Base-by-base conservation (phyloP, 345 rosid species). In the Citrus sp. region DNA sequence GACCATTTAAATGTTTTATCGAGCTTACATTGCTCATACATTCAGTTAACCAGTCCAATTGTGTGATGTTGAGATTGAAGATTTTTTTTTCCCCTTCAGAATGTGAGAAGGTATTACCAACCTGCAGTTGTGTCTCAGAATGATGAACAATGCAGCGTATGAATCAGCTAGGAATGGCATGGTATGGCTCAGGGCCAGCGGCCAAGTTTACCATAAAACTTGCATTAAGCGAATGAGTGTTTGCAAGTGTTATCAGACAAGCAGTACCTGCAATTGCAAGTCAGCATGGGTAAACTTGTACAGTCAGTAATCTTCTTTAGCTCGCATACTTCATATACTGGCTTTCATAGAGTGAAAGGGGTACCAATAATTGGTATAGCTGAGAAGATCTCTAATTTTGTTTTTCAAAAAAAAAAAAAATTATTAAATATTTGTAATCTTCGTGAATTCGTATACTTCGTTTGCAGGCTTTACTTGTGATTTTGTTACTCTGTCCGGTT, bases 61-160 rank as follows among this genome's bases (percentile, higher is more conserved):
- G 1, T 77, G 13, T 54, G 60, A 72, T 9, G 62, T 58, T 56
- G 40, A 32, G 18, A 69, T 28, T 27, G 32, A 7, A 30, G 56
- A 4, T 64, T 25, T 72, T 40, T 80, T 67, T 60, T 34, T 80
- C 40, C 80, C 67, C 70, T 80, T 66, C 94, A 94, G 97, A 88
- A 83, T 68, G 95, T 93, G 82, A 87, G 87, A 79, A 86, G 88
- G 34, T 86, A 86, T 79, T 90, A 92, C 85, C 85, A 72, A 81
- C 77, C 66, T 60, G 77, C 71, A 24, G 77, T 42, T 42, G 80
- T 74, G 65, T 71, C 77, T 27, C 79, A 66, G 59, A 72, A 77
- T 22, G 85, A 46, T 22, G 85, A 34, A 32, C 72, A 79, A 77
- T 85, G 67, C 46, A 62, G 70, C 55, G 32, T 35, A 18, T 69